Evolutionary conservation across 345 rosid genomes (phyloP).

Genomic region (Arabidopsis arenosa): DNA sequence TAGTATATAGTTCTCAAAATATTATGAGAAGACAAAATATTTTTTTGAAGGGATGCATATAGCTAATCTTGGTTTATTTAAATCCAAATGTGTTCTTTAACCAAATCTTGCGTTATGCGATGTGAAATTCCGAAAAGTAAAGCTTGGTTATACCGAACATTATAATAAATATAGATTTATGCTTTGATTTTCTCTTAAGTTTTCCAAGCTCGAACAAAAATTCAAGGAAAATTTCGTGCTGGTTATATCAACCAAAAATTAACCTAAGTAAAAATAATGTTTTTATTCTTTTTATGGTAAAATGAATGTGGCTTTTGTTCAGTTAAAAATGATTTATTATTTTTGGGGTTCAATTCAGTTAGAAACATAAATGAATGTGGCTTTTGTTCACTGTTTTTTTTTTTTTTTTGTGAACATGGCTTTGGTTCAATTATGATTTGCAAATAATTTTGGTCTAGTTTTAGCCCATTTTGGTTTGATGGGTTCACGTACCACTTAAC

Average conservation of each 20-base stretch:
- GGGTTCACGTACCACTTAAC: neutral
- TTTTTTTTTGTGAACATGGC: neutral
- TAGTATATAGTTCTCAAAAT: neutral
- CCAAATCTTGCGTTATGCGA: neutral
- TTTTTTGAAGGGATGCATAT: neutral
- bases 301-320: no score
- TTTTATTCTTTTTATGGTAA: neutral
- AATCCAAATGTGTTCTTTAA: neutral
- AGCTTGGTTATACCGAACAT: neutral
- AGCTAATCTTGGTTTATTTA: neutral
- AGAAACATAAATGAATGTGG: neutral
- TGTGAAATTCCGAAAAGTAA: neutral
- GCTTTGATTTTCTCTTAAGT: neutral
- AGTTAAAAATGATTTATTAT: neutral
- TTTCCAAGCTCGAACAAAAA: neutral
- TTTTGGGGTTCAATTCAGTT: neutral
- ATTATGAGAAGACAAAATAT: constrained; percentile 7
- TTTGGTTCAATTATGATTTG: neutral
- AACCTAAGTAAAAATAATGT: neutral
- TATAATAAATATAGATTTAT: neutral
- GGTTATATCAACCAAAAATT: neutral
- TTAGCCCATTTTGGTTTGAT: neutral
- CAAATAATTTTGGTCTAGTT: neutral
- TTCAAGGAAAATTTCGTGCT: neutral
- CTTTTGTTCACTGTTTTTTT: neutral